Evolutionary conservation across 2,329 filamentous ascomycete genomes (phyloP), one percentile per base, ranked within the genome.

Genomic region (Tolypocladium nubicola): DNA sequence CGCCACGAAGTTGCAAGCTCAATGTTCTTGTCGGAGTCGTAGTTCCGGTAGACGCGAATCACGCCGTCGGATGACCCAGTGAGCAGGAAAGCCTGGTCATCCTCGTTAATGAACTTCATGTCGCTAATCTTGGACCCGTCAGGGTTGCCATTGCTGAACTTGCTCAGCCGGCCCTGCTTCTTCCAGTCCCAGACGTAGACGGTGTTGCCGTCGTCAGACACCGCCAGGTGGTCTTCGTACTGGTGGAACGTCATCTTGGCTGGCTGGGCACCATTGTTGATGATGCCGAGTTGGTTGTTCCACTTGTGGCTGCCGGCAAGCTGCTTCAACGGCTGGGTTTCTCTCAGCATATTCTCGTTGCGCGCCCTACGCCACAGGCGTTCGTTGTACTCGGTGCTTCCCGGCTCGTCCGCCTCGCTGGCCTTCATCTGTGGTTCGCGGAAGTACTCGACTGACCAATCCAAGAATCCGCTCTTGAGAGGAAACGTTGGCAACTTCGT

Each of bases 381-480:
- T 68, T 94, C 88, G 65, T 99, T 99, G 73, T 97, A 99, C 70
- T 97, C 92, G 19, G 89, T 89, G 67, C 91, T 97, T 39, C 94
- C 94, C 16, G 94, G 94, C 68, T 99, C 94, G 65, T 99, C 94
- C 30, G 92, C 89, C 70, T 99, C 94, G 58, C 89, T 92, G 3
- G 90, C 87, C 68, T 94, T 95, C 94, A 99, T 97, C 72, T 99
- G 94, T 38, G 94, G 94, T 71, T 97, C 92, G 37, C 92, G 89
- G 79, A 97, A 99, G 70, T 99, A 97, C 71, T 93, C 93, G 50
- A 94, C 91, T 4, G 92, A 96, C 92, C 93, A 99, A 61, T 96
- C 90, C 61, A 96, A 79, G 71, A 97, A 96, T 10, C 81, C 86
- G 69, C 91, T 96, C 59, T 82, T 81, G 21, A 99, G 71, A 1